phyloP scores from a whole-genome alignment of 2,329 filamentous ascomycete species.

The Nigrospora osmanthi region DNA sequence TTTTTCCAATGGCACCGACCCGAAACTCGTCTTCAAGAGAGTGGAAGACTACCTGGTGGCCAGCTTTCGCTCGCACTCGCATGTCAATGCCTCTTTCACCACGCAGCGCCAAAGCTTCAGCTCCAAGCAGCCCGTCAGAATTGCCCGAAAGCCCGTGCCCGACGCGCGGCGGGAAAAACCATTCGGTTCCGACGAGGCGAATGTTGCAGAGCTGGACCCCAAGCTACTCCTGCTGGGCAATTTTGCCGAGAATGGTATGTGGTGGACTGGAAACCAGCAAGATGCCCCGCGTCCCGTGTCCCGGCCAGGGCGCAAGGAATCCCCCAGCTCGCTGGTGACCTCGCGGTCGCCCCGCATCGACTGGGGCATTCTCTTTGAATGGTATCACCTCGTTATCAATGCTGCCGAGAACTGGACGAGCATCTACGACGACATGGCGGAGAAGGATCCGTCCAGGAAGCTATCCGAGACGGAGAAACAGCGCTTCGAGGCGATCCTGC shows the following conservation, averaged over 20 bases:
- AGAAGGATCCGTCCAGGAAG: constrained; percentile 19
- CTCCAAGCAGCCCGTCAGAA: constrained; percentile 17
- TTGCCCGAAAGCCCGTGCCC: constrained; percentile 19
- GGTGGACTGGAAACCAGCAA: constrained; percentile 64
- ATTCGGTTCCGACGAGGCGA: constrained; percentile 24
- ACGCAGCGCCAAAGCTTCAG: constrained; percentile 32
- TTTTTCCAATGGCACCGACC: constrained; percentile 17
- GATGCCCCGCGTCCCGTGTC: constrained; percentile 23
- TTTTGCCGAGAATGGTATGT: constrained; percentile 72
- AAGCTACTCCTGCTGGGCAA: constrained; percentile 69
- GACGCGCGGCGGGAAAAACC: constrained; percentile 24
- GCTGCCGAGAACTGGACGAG: constrained; percentile 60
- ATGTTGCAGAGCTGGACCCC: constrained; percentile 59
- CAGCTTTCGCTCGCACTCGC: constrained; percentile 62
- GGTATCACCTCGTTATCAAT: constrained; percentile 65
- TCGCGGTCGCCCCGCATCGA: constrained; percentile 62
- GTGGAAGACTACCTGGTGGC: constrained; percentile 70
- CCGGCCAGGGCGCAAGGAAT: constrained; percentile 24
- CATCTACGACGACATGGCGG: constrained; percentile 46
- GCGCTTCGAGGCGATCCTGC: constrained; percentile 37
- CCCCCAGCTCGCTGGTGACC: constrained; percentile 35
- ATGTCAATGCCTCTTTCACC: constrained; percentile 71
- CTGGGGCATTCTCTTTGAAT: constrained; percentile 63
- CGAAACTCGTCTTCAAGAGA: constrained; percentile 61
- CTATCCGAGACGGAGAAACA: constrained; percentile 28